Evolutionary conservation across 768 basidiomycete genomes (phyloP).

Genomic region (Hericium erinaceus): DNA sequence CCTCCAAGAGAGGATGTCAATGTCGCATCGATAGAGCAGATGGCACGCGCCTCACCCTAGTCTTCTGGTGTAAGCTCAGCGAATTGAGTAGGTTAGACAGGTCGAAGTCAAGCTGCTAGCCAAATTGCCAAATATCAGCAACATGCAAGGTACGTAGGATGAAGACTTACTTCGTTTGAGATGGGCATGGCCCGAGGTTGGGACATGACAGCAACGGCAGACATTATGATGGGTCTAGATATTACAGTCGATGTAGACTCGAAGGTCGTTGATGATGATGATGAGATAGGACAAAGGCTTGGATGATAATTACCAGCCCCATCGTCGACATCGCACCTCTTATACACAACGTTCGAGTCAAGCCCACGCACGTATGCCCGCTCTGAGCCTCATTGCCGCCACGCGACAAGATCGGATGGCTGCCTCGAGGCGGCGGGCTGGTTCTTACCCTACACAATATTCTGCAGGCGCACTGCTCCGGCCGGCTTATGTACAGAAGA

Average conservation of each 20-base stretch:
- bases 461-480: neutral
- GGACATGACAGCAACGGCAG: neutral
- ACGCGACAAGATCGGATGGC: neutral
- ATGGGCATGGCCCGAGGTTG: neutral
- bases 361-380: neutral
- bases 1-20: constrained; percentile 10
- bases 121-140: neutral
- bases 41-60: constrained; percentile 7
- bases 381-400: neutral
- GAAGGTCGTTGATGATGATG: neutral
- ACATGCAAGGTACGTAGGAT: neutral
- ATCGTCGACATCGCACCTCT: neutral
- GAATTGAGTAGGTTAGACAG: constrained; percentile 10
- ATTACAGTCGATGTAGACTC: neutral
- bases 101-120: constrained; percentile 10
- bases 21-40: neutral
- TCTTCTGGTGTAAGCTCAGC: constrained; percentile 12
- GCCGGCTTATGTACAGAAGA: neutral
- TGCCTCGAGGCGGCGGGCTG: neutral
- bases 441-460: neutral
- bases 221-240: neutral
- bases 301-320: neutral
- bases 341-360: neutral
- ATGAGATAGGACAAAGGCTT: neutral
- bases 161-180: neutral